Base-by-base conservation (phyloP, 1,284 basidiomycete genomes). In the Fomitopsis pinicola region DNA sequence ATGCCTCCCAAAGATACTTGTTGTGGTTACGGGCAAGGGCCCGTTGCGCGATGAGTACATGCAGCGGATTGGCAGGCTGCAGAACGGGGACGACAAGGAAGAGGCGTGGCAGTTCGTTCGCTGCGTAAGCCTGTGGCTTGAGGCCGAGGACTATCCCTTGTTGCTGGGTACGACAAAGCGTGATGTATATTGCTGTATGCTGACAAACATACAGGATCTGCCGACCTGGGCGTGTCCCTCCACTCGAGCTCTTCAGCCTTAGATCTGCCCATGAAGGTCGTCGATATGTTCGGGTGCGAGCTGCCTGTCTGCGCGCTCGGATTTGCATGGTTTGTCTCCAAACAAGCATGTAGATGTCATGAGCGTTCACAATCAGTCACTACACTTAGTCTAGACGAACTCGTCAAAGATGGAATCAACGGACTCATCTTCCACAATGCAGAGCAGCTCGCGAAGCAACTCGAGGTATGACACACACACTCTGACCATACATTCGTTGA, bases 211-310 rank as follows among this genome's bases (percentile, higher is more conserved):
- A n/a, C 62, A 93, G 93, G 97, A 33, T 91, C 92, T 4, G 94
- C 95, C 3, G 95, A 99, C 74, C 69, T 99, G 19, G 97, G 97
- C 0, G 84, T 99, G 55, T 94, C 88, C 61, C 78, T 99, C 60
- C 97, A 99, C 74, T 86, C 88, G 17, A 95, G 92, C 72, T 95
- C 93, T 0, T 97, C 94, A 0, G 92, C 86, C 0, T 77, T 97
- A 52, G 97, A 99, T 75, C 79, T 99, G 58, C 97, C 97, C 1
- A 99, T 99, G 97, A 99, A 99, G 76, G 89, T 99, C 9, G 96
- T 99, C 2, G 97, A 99, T 74, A 98, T 99, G 97, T 97, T 99
- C 75, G 97, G 97, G 0, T 98, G 95, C 67, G 90, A 88, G 2
- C 78, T 98, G 57, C 96, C 96, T 0, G 97, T 98, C 4, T 92